phyloP scores from a whole-genome alignment of 805 yeast genomes.

The Myxozyma kluyveri region DNA sequence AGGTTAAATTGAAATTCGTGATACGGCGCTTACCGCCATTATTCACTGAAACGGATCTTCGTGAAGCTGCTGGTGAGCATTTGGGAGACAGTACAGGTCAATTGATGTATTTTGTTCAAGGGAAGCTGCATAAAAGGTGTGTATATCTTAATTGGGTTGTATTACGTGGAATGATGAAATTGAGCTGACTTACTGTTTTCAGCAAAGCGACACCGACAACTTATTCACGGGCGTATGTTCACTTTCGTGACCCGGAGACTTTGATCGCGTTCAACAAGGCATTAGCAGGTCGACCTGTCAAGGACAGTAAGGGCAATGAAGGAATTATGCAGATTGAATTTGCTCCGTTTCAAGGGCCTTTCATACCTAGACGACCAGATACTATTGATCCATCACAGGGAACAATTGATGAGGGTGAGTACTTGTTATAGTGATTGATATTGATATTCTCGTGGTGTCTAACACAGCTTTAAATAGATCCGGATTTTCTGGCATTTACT shows the following conservation, averaged over 20 bases:
- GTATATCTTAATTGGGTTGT: not conserved
- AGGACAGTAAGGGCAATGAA: slow-evolving; percentile 28
- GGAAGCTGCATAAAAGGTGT: slow-evolving; percentile 34
- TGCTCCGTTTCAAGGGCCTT: slow-evolving; percentile 31
- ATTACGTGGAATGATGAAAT: not conserved
- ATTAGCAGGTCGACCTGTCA: slow-evolving; percentile 38
- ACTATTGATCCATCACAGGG: slow-evolving; percentile 33
- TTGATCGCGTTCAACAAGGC: slow-evolving; percentile 38
- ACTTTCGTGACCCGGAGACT: slow-evolving; percentile 38
- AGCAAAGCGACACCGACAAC: slow-evolving; percentile 42
- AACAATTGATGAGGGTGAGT: slow-evolving; percentile 33
- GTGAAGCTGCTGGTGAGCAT: slow-evolving; percentile 33
- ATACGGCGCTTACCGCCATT: slow-evolving; percentile 49
- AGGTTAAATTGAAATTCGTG: slow-evolving; percentile 34
- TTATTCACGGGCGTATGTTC: slow-evolving; percentile 46
- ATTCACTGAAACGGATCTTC: slow-evolving; percentile 40
- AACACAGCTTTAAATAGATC: slow-evolving; percentile 28
- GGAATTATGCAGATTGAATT: slow-evolving; percentile 29
- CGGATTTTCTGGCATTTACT: slow-evolving; percentile 37
- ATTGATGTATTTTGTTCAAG: slow-evolving; percentile 29
- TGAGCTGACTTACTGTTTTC: slow-evolving; percentile 22
- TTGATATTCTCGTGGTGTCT: not conserved
- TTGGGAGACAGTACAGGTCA: slow-evolving; percentile 30
- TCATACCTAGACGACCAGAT: not conserved
- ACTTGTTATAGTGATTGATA: not conserved